Conservation (phyloP, 805 yeast genomes). For the Ogataea methanolica region DNA sequence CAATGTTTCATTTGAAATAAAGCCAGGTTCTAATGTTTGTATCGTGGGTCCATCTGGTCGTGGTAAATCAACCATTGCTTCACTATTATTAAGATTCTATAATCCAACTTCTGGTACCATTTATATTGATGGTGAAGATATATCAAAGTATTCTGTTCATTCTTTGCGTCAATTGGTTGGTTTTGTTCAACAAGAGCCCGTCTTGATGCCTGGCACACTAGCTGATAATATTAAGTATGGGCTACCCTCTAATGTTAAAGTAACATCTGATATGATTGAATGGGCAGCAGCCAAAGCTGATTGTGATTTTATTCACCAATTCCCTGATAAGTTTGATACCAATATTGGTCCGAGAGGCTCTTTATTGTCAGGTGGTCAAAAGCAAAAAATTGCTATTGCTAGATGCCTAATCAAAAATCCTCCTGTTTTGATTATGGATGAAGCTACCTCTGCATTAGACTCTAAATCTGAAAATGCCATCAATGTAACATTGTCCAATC, state of each 20-base stretch:
- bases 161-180: constrained; percentile 73
- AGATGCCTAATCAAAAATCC: constrained; percentile 68
- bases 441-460: constrained; percentile 92
- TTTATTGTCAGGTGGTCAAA: constrained; percentile 66
- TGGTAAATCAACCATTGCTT: constrained; percentile 88
- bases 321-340: constrained; percentile 82
- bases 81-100: constrained; percentile 75
- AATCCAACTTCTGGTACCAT: constrained; percentile 72
- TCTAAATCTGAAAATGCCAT: constrained; percentile 83
- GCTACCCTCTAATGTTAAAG: constrained; percentile 38
- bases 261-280: constrained; percentile 55
- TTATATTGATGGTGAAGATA: constrained; percentile 60
- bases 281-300: constrained; percentile 71
- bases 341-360: constrained; percentile 79
- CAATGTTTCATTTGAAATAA: constrained; percentile 56
- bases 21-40: constrained; percentile 84
- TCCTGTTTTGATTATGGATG: constrained; percentile 58
- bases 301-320: constrained; percentile 65
- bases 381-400: constrained; percentile 74
- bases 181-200: constrained; percentile 90
- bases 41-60: constrained; percentile 95
- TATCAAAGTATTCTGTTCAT: constrained; percentile 68
- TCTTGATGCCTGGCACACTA: constrained; percentile 80
- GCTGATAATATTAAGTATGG: constrained; percentile 87
- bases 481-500: constrained; percentile 59